Evolutionary conservation across 2,329 filamentous ascomycete genomes (phyloP).

Genomic region (Fusarium clavum): DNA sequence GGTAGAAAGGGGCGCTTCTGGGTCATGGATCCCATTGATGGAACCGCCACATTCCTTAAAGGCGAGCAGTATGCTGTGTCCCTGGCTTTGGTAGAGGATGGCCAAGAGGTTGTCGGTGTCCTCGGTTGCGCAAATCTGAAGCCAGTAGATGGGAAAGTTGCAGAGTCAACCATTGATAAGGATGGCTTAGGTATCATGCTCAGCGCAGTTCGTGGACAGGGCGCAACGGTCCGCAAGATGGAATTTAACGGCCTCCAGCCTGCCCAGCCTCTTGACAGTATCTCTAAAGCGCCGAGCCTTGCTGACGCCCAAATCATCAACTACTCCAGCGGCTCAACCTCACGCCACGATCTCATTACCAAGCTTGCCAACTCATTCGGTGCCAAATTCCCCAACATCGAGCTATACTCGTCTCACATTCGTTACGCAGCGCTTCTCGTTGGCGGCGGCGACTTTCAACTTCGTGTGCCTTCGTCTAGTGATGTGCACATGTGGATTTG

Average conservation of each 20-base stretch:
- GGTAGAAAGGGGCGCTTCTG: constrained; percentile 60
- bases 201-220: constrained; percentile 49
- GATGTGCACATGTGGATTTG: constrained; percentile 51
- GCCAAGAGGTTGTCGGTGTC: constrained; percentile 67
- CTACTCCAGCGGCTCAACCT: constrained; percentile 48
- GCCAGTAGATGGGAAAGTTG: constrained; percentile 52
- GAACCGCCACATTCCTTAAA: constrained; percentile 70
- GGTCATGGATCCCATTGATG: constrained; percentile 74
- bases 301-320: constrained; percentile 51
- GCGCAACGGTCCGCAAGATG: constrained; percentile 47
- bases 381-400: constrained; percentile 52
- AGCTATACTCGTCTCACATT: constrained; percentile 56
- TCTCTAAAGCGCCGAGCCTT: constrained; percentile 34
- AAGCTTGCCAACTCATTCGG: constrained; percentile 48
- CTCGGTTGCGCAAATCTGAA: constrained; percentile 70
- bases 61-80: constrained; percentile 73
- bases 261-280: constrained; percentile 35
- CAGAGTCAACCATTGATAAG: constrained; percentile 50
- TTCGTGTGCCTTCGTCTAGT: constrained; percentile 47
- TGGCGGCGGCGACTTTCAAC: constrained; percentile 52
- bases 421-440: constrained; percentile 54
- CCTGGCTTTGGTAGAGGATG: constrained; percentile 68
- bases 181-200: constrained; percentile 53
- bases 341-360: constrained; percentile 49
- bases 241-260: constrained; percentile 32